These are phyloP conservation scores for Kodamaea jinghongensis DNA, from an alignment of 805 yeast species.

Conservation along the genomic window DNA sequence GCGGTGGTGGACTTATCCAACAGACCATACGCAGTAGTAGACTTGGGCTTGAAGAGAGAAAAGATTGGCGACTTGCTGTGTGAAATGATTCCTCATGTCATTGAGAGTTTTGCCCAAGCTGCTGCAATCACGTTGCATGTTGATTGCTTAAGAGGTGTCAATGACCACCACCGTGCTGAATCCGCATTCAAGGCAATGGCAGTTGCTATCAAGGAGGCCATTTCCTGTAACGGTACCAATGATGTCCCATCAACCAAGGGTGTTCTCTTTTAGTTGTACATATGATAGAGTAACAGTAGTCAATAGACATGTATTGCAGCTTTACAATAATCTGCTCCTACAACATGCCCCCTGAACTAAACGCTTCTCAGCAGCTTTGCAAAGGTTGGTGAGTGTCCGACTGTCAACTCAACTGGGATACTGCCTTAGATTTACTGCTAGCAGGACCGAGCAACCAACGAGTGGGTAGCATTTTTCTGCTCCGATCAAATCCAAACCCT, in stretches of 20 bases:
- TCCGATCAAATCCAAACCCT: not conserved
- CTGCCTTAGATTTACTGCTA: too few relatives aligned
- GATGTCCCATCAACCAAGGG: conserved; percentile 98
- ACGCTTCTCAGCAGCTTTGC: too few relatives aligned
- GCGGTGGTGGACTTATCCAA: conserved; percentile 96
- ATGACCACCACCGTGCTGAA: conserved; percentile 96
- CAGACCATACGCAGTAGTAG: conserved; percentile 88
- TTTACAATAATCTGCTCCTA: too few relatives aligned
- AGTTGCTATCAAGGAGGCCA: conserved; percentile 84
- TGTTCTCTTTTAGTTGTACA: conserved; percentile 56
- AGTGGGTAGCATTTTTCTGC: too few relatives aligned
- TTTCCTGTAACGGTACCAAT: conserved; percentile 74
- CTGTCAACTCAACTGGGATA: too few relatives aligned
- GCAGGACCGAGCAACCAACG: too few relatives aligned
- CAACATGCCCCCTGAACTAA: too few relatives aligned
- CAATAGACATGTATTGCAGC: too few relatives aligned
- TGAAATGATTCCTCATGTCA: conserved; percentile 97
- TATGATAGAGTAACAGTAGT: too few relatives aligned
- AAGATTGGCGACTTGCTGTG: conserved; percentile 87
- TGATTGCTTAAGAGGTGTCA: conserved; percentile 88
- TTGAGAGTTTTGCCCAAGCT: conserved; percentile 90
- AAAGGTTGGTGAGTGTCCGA: too few relatives aligned
- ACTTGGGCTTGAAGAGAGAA: conserved; percentile 87
- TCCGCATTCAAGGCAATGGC: conserved; percentile 96
- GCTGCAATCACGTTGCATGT: conserved; percentile 92